A percentile compares a stretch with the other conserved stretches of the same genome.
Evolutionary conservation across 2,329 filamentous ascomycete species (phyloP).

Genomic region (Madurella fahalii): DNA sequence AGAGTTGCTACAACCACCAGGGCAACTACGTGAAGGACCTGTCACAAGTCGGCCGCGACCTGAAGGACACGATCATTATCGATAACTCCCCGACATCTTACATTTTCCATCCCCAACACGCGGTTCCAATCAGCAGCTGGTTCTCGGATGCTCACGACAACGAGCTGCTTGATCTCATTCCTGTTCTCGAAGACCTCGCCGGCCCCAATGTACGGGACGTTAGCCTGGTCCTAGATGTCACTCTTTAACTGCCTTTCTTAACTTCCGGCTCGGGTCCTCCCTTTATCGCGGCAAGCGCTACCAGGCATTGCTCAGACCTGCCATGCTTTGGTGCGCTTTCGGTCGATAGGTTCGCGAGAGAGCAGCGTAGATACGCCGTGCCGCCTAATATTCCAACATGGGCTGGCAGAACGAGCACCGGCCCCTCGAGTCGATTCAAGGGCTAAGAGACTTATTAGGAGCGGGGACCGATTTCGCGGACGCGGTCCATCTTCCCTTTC

Average conservation of each 20-base stretch:
- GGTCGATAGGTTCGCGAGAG: slow-evolving; percentile 21
- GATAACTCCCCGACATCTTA: slow-evolving; percentile 99
- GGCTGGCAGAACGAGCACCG: too few relatives aligned
- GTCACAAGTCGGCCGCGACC: slow-evolving; percentile 90
- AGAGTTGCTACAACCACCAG: slow-evolving; percentile 99
- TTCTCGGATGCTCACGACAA: slow-evolving; percentile 99
- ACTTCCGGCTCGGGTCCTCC: slow-evolving; percentile 13
- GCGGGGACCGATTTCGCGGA: not conserved
- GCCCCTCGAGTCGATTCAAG: too few relatives aligned
- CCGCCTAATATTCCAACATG: slow-evolving; percentile 40
- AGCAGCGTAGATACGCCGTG: slow-evolving; percentile 30
- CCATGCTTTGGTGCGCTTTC: slow-evolving; percentile 53
- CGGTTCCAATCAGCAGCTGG: slow-evolving; percentile 99
- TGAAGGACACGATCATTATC: slow-evolving; percentile 98
- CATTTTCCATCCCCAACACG: slow-evolving; percentile 98
- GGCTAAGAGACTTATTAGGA: not conserved
- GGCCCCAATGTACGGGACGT: slow-evolving; percentile 87
- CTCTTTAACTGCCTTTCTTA: slow-evolving; percentile 49
- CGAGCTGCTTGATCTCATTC: slow-evolving; percentile 93
- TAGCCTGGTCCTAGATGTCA: slow-evolving; percentile 94
- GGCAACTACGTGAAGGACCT: slow-evolving; percentile 99
- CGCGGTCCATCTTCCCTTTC: not conserved
- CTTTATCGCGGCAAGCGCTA: not conserved
- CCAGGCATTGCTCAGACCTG: slow-evolving; percentile 24
- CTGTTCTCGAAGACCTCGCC: slow-evolving; percentile 94